Conservation (phyloP, 805 yeast genomes). For the Lipomyces starkeyi region DNA sequence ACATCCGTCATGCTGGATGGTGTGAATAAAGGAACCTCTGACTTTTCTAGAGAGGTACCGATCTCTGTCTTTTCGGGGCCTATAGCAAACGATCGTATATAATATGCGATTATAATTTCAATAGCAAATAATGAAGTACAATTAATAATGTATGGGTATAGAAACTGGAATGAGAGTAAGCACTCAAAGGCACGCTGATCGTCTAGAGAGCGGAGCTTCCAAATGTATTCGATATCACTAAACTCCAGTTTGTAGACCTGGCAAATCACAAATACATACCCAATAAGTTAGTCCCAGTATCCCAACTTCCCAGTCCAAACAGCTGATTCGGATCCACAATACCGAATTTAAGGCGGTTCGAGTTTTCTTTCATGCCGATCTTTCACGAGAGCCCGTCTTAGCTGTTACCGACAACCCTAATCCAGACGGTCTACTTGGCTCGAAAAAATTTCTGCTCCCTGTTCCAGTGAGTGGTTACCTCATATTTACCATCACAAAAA, state of each 20-base stretch:
- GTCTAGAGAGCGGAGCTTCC: background rate
- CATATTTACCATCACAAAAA: background rate
- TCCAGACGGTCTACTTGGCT: background rate
- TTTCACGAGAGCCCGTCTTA: background rate
- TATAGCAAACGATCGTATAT: conserved; percentile 1
- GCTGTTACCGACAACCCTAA: background rate
- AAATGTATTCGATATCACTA: background rate
- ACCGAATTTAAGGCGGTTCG: background rate
- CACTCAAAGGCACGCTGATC: background rate
- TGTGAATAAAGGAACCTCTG: background rate
- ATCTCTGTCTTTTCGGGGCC: conserved; percentile 1
- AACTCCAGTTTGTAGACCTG: background rate
- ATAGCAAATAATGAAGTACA: background rate
- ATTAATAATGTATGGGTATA: background rate
- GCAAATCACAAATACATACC: background rate
- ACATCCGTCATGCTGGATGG: conserved; percentile 1
- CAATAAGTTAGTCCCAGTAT: background rate
- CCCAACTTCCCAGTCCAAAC: background rate
- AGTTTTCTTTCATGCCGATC: background rate
- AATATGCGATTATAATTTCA: background rate
- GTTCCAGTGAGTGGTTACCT: background rate
- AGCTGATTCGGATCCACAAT: background rate
- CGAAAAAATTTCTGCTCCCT: background rate
- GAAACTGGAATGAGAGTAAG: background rate
- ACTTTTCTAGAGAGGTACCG: background rate